These are phyloP conservation scores for Mucor velutinosus DNA, from an alignment of 371 early-diverging fungal species.

Conservation along the genomic window DNA sequence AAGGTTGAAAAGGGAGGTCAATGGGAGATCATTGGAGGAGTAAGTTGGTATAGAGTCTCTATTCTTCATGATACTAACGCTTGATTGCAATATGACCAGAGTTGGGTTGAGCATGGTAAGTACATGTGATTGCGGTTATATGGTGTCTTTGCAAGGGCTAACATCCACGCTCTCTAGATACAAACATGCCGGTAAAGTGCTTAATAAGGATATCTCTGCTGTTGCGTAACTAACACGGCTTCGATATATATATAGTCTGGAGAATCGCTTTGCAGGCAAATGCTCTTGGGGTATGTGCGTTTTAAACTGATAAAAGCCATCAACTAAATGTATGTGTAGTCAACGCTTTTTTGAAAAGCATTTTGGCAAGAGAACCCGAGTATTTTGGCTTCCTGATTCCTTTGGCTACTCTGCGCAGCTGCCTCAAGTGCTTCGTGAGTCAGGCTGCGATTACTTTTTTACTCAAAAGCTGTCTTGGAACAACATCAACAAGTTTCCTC, in stretches of 20 bases:
- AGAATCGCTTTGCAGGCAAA: constrained; percentile 91
- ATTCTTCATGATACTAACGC: not conserved
- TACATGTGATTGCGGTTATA: not conserved
- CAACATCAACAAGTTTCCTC: constrained; percentile 97
- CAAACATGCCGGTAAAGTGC: constrained; percentile 80
- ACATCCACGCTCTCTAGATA: constrained; percentile 64
- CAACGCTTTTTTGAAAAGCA: constrained; percentile 85
- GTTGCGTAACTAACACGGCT: not conserved
- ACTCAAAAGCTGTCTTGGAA: constrained; percentile 99
- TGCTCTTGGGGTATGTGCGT: constrained; percentile 69
- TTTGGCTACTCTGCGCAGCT: constrained; percentile 77
- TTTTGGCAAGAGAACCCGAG: constrained; percentile 78
- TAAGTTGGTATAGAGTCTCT: constrained; percentile 18
- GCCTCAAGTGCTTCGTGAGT: constrained; percentile 86
- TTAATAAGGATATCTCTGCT: not conserved
- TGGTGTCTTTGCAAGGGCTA: not conserved
- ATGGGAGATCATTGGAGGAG: constrained; percentile 94
- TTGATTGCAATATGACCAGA: constrained; percentile 18
- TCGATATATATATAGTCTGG: constrained; percentile 61
- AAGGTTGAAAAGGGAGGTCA: constrained; percentile 70
- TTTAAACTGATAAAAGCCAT: not conserved
- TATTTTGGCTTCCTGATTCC: constrained; percentile 97
- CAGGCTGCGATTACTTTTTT: constrained; percentile 93
- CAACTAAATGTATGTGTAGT: constrained; percentile 22
- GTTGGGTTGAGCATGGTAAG: constrained; percentile 57